phyloP scores from a whole-genome alignment of 2,329 filamentous ascomycete genomes.

The Fonsecaea multimorphosa region DNA sequence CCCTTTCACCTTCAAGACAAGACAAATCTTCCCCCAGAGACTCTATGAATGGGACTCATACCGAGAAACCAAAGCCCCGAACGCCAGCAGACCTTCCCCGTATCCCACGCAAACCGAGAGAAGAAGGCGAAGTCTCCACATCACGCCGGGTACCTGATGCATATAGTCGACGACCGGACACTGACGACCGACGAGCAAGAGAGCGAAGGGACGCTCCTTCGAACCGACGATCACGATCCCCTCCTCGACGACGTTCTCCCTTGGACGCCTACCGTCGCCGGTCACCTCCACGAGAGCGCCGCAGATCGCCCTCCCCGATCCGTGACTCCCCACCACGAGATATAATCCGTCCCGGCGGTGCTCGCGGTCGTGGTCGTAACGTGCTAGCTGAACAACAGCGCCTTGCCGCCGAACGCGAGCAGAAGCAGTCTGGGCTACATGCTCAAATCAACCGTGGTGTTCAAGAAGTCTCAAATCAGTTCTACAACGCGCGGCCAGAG shows the following conservation, averaged over 20 bases:
- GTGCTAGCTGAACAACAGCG: constrained; percentile 50
- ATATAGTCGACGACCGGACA: constrained; percentile 35
- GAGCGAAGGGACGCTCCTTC: constrained; percentile 44
- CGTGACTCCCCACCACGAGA: constrained; percentile 51
- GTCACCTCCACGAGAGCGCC: constrained; percentile 45
- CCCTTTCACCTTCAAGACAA: constrained; percentile 19
- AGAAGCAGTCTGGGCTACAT: constrained; percentile 42
- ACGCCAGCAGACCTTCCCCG: constrained; percentile 35
- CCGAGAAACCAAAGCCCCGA: constrained; percentile 27
- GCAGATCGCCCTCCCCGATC: constrained; percentile 51
- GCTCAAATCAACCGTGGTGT: constrained; percentile 60
- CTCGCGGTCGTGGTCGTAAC: constrained; percentile 52
- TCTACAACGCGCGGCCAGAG: constrained; percentile 96
- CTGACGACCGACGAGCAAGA: constrained; percentile 44
- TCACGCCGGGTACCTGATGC: constrained; percentile 29
- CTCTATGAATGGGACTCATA: constrained; percentile 13
- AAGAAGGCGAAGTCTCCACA: constrained; percentile 37
- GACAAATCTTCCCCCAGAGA: constrained; percentile 14
- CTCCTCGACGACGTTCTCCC: constrained; percentile 37
- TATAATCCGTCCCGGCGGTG: constrained; percentile 54
- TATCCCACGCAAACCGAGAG: constrained; percentile 35
- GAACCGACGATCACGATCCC: constrained; percentile 32
- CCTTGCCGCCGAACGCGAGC: constrained; percentile 48
- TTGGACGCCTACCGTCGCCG: constrained; percentile 36
- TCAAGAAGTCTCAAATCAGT: constrained; percentile 85